Percentiles rank a stretch among this genome's conserved stretches.
Evolutionary conservation across 2,329 filamentous ascomycete genomes (phyloP).

Genomic region (Fusarium pseudoanthophilum): DNA sequence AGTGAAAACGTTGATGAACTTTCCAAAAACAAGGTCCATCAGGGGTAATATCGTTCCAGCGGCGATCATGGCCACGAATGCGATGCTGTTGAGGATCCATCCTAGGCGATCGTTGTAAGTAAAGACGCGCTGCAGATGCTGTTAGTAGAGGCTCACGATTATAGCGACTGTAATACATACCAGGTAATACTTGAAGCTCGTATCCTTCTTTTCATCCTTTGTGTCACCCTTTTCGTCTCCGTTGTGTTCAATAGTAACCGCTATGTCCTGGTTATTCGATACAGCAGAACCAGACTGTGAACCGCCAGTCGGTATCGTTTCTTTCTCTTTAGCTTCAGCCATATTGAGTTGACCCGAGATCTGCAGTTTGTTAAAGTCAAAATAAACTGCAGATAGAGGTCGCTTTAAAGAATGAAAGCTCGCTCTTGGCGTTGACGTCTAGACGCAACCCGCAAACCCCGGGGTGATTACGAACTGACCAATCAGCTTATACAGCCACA

Average conservation of each 20-base stretch:
- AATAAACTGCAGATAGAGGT: neutral
- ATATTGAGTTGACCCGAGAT: neutral
- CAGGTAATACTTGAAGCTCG: constrained; percentile 44
- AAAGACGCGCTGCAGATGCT: constrained; percentile 48
- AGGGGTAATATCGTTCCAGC: constrained; percentile 57
- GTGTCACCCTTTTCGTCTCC: neutral
- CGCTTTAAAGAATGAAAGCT: neutral
- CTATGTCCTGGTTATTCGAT: constrained; percentile 4
- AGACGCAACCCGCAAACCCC: constrained; percentile 21
- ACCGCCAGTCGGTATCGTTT: neutral
- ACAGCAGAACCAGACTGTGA: neutral
- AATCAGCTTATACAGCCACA: constrained; percentile 27
- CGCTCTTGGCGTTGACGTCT: constrained; percentile 20
- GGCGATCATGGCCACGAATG: constrained; percentile 51
- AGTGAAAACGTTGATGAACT: constrained; percentile 65
- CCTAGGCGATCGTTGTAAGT: constrained; percentile 52
- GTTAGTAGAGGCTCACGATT: neutral
- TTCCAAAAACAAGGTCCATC: constrained; percentile 70
- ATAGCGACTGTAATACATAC: constrained; percentile 9
- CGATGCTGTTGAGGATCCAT: constrained; percentile 51
- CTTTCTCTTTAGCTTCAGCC: constrained; percentile 5
- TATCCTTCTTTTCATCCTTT: constrained; percentile 23
- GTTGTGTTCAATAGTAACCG: neutral
- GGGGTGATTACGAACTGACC: constrained; percentile 27
- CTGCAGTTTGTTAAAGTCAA: neutral